These are phyloP conservation scores for Pseudogymnoascus sp. DNA, from an alignment of 2,329 filamentous ascomycete genomes.

Conservation along the genomic window DNA sequence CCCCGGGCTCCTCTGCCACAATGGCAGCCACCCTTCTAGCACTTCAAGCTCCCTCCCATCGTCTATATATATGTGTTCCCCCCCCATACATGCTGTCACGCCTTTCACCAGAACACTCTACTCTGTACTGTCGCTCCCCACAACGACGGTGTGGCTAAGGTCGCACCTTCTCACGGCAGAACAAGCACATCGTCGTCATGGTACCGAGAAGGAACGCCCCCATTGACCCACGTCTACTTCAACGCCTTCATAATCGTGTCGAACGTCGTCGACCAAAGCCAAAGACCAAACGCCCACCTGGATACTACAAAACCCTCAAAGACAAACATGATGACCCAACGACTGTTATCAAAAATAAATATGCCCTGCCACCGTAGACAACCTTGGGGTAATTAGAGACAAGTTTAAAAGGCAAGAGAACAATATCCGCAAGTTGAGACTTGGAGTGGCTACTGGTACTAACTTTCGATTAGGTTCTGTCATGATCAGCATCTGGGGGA, in stretches of 20 bases:
- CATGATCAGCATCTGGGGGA: constrained; percentile 11
- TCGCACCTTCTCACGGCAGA: not conserved
- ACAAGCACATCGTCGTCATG: constrained; percentile 6
- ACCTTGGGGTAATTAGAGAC: constrained; percentile 22
- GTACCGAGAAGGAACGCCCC: not conserved
- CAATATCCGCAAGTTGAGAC: constrained; percentile 10
- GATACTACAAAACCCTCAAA: constrained; percentile 16
- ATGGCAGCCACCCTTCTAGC: constrained; percentile 1
- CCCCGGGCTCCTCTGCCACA: not conserved
- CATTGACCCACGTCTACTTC: constrained; percentile 3
- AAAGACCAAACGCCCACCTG: constrained; percentile 12
- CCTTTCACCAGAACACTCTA: not conserved
- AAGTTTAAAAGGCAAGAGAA: constrained; percentile 24
- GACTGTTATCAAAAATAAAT: constrained; percentile 9
- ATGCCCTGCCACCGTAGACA: constrained; percentile 21
- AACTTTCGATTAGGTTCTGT: constrained; percentile 12
- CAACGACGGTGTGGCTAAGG: constrained; percentile 2
- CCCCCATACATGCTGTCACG: not conserved
- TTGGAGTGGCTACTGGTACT: not conserved
- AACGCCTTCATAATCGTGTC: constrained; percentile 13
- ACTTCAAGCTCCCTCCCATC: constrained; percentile 5
- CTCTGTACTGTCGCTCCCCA: not conserved
- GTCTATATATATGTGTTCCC: constrained; percentile 8
- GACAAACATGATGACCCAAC: constrained; percentile 11
- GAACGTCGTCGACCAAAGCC: constrained; percentile 15